Evolutionary conservation across 2,329 filamentous ascomycete genomes (phyloP).

Genomic region (Coniella lustricola): DNA sequence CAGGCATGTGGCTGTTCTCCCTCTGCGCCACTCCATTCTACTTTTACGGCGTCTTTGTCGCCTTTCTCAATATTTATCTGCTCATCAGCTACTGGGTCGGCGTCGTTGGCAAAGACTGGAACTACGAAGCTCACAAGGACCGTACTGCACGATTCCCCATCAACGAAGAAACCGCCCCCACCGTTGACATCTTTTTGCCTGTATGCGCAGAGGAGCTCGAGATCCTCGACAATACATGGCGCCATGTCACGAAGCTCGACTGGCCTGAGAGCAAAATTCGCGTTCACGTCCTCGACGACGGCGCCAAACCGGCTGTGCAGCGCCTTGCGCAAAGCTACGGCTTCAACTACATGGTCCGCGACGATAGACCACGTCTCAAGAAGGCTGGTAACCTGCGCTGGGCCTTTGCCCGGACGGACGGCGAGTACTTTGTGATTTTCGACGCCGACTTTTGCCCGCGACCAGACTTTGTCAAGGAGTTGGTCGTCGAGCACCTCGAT

Average conservation of each 20-base stretch:
- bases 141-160: slow-evolving; percentile 26
- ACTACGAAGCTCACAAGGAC: slow-evolving; percentile 28
- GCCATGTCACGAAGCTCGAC: slow-evolving; percentile 27
- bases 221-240: slow-evolving; percentile 31
- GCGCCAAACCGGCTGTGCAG: slow-evolving; percentile 26
- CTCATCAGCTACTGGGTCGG: slow-evolving; percentile 34
- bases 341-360: slow-evolving; percentile 34
- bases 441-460: slow-evolving; percentile 37
- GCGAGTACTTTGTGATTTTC: slow-evolving; percentile 35
- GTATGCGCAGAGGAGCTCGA: slow-evolving; percentile 36
- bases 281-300: slow-evolving; percentile 34
- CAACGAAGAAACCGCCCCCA: slow-evolving; percentile 27
- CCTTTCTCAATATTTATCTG: slow-evolving; percentile 33
- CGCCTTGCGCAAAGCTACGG: slow-evolving; percentile 26
- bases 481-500: slow-evolving; percentile 32
- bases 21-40: slow-evolving; percentile 28
- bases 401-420: slow-evolving; percentile 31
- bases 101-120: slow-evolving; percentile 32
- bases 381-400: slow-evolving; percentile 37
- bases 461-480: slow-evolving; percentile 31
- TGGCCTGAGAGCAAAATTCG: slow-evolving; percentile 30
- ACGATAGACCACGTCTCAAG: slow-evolving; percentile 32
- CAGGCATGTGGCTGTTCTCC: slow-evolving; percentile 36
- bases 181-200: slow-evolving; percentile 34
- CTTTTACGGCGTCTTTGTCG: slow-evolving; percentile 33